phyloP scores from a whole-genome alignment of 768 basidiomycete species.

The Galerina sulciceps region DNA sequence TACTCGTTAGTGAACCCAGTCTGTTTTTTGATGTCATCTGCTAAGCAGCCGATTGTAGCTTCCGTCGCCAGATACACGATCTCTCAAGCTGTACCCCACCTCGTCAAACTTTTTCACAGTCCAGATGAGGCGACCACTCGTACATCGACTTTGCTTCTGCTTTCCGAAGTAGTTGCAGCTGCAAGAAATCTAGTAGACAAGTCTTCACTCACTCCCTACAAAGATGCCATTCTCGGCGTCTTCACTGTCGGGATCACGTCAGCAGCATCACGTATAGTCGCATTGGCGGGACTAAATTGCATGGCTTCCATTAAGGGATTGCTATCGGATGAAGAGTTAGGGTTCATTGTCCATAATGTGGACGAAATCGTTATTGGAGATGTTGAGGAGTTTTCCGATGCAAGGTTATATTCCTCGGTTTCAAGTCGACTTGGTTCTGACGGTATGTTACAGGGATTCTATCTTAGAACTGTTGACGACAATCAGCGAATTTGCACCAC shows the following conservation, averaged over 20 bases:
- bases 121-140: slow-evolving; percentile 73
- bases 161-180: slow-evolving; percentile 67
- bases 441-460: slow-evolving; percentile 49
- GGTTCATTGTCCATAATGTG: slow-evolving; percentile 77
- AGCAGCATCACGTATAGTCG: slow-evolving; percentile 54
- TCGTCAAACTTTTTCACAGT: slow-evolving; percentile 75
- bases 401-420: slow-evolving; percentile 41
- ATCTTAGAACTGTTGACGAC: slow-evolving; percentile 65
- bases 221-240: slow-evolving; percentile 76
- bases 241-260: slow-evolving; percentile 62
- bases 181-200: slow-evolving; percentile 43
- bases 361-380: slow-evolving; percentile 68
- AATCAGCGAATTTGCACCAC: slow-evolving; percentile 62
- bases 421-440: neutral
- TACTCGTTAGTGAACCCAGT: slow-evolving; percentile 58
- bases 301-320: slow-evolving; percentile 68
- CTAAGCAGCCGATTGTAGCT: slow-evolving; percentile 43
- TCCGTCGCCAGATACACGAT: slow-evolving; percentile 71
- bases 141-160: slow-evolving; percentile 64
- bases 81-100: slow-evolving; percentile 70
- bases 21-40: neutral
- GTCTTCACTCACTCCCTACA: slow-evolving; percentile 55
- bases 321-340: slow-evolving; percentile 73
- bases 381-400: slow-evolving; percentile 55
- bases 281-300: slow-evolving; percentile 67